Percentiles rank a stretch among this genome's conserved stretches.
phyloP scores from a whole-genome alignment of 1,284 basidiomycete species.

The Dichomitus squalens region DNA sequence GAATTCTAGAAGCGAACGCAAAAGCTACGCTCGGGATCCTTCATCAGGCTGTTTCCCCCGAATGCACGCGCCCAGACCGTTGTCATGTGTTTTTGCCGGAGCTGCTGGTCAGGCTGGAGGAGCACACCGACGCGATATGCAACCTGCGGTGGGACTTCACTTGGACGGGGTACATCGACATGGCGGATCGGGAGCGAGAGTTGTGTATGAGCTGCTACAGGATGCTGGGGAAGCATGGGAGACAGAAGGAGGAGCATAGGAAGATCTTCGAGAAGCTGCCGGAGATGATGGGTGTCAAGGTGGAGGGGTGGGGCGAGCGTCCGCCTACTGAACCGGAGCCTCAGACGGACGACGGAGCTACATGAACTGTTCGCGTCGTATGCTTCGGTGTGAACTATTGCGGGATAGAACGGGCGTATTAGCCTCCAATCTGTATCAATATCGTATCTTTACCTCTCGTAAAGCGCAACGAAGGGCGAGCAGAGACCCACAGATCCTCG shows the following conservation, averaged over 20 bases:
- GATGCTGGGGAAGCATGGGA: conserved; percentile 3
- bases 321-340: no score
- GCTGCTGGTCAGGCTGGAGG: conserved; percentile 5
- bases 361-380: no score
- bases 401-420: no score
- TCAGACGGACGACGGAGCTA: no score
- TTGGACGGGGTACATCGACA: conserved; percentile 9
- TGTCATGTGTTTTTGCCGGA: conserved; percentile 1
- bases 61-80: neutral
- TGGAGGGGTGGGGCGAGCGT: conserved; percentile 5
- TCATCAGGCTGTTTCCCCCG: neutral
- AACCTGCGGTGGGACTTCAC: conserved; percentile 1
- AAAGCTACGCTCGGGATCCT: conserved; percentile 4
- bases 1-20: conserved; percentile 6
- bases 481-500: no score
- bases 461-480: no score
- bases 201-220: conserved; percentile 8
- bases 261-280: conserved; percentile 9
- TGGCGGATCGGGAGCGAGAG: conserved; percentile 5
- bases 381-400: no score
- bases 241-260: conserved; percentile 7
- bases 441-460: no score
- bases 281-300: conserved; percentile 9
- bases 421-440: no score
- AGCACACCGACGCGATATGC: conserved; percentile 6